Evolutionary conservation across 2,329 filamentous ascomycete species (phyloP).

Genomic region (Cryoendolithus antarcticus): DNA sequence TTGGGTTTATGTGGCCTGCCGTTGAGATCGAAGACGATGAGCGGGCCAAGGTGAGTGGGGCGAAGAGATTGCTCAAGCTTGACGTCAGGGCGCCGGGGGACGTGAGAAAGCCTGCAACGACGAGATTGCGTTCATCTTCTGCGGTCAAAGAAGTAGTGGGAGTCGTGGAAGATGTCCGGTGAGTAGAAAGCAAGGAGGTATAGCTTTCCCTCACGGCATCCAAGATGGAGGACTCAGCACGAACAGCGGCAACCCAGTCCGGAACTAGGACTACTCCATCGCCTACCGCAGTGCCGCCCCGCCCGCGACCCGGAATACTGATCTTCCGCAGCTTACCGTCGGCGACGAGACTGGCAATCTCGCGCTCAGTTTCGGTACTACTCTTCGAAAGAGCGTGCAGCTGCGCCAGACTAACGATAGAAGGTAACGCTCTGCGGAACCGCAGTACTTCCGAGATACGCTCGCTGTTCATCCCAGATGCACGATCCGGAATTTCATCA

Average conservation of each 20-base stretch:
- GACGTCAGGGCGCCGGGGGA: slow-evolving; percentile 35
- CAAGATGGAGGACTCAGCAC: slow-evolving; percentile 10
- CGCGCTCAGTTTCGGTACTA: slow-evolving; percentile 54
- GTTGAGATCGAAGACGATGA: slow-evolving; percentile 41
- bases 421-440: slow-evolving; percentile 47
- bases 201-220: slow-evolving; percentile 40
- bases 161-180: slow-evolving; percentile 37
- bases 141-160: slow-evolving; percentile 29
- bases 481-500: slow-evolving; percentile 44
- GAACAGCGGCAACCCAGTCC: slow-evolving; percentile 37
- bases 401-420: slow-evolving; percentile 54
- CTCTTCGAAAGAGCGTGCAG: slow-evolving; percentile 51
- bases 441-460: slow-evolving; percentile 54
- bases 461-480: slow-evolving; percentile 50
- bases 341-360: slow-evolving; percentile 48
- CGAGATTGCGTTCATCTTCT: slow-evolving; percentile 44
- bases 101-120: slow-evolving; percentile 53
- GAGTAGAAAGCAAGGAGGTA: slow-evolving; percentile 37
- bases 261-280: slow-evolving; percentile 51
- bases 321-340: slow-evolving; percentile 49
- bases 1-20: slow-evolving; percentile 50
- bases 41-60: slow-evolving; percentile 26
- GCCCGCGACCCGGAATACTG: slow-evolving; percentile 48
- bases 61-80: slow-evolving; percentile 29
- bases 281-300: slow-evolving; percentile 45